These are phyloP conservation scores for Amanita exitialis DNA, from an alignment of 768 basidiomycete species.

Conservation along the genomic window DNA sequence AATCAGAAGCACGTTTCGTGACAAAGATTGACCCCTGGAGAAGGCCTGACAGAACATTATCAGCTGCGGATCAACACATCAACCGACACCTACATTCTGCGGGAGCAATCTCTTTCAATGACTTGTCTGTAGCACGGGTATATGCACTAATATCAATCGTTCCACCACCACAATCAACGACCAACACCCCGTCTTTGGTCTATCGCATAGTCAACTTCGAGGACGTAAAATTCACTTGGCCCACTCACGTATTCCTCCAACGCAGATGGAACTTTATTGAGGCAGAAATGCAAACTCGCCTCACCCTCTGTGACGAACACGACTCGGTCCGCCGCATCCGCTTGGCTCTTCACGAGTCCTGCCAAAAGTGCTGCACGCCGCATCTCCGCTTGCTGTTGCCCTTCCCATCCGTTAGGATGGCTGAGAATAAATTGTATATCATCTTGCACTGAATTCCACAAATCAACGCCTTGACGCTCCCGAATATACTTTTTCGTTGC, in stretches of 20 bases:
- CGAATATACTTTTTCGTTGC: slow-evolving; percentile 31
- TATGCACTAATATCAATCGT: slow-evolving; percentile 6
- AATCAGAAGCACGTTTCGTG: not conserved
- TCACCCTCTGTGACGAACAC: slow-evolving; percentile 48
- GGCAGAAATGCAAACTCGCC: slow-evolving; percentile 42
- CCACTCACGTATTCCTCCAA: slow-evolving; percentile 16
- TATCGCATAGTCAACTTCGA: not conserved
- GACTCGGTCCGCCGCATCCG: slow-evolving; percentile 25
- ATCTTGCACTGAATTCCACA: slow-evolving; percentile 30
- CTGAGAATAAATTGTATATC: slow-evolving; percentile 35
- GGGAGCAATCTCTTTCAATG: not conserved
- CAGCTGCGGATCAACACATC: slow-evolving; percentile 10
- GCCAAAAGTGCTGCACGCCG: slow-evolving; percentile 35
- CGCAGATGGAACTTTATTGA: slow-evolving; percentile 26
- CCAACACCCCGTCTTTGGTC: not conserved
- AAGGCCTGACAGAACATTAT: slow-evolving; percentile 13
- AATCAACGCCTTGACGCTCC: slow-evolving; percentile 27
- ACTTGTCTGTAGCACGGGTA: not conserved
- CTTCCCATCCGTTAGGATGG: slow-evolving; percentile 52
- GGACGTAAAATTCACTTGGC: slow-evolving; percentile 29
- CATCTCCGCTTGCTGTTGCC: slow-evolving; percentile 38
- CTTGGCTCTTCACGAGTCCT: slow-evolving; percentile 26
- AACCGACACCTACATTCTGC: not conserved
- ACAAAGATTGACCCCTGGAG: not conserved
- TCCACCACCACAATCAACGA: slow-evolving; percentile 6